A percentile compares a stretch with the other conserved stretches of the same genome.
Conservation (phyloP, 495 filamentous ascomycete genomes). For the Xylaria longipes region DNA sequence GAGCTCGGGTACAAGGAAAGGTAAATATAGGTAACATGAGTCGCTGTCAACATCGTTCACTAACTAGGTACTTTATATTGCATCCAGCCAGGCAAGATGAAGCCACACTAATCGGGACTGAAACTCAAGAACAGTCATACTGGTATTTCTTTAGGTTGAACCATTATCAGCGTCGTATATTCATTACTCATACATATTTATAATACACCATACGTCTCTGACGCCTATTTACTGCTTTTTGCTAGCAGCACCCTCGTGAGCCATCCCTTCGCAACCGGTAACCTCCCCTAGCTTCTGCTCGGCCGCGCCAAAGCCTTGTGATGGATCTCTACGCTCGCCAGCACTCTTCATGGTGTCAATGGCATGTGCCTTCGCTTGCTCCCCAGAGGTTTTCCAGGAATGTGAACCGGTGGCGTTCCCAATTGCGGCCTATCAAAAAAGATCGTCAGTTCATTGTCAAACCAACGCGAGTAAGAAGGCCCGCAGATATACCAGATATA, state of each 20-base stretch:
- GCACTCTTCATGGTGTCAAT: slow-evolving; percentile 50
- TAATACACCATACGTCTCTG: not conserved
- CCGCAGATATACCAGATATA: slow-evolving; percentile 16
- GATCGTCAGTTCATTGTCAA: not conserved
- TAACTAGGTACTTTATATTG: not conserved
- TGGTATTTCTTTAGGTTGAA: not conserved
- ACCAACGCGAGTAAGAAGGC: not conserved
- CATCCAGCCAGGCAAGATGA: not conserved
- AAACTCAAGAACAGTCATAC: not conserved
- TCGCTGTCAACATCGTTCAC: not conserved
- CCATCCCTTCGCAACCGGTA: slow-evolving; percentile 56
- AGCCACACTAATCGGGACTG: not conserved
- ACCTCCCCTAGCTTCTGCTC: slow-evolving; percentile 52
- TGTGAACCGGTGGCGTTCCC: slow-evolving; percentile 51
- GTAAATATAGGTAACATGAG: not conserved
- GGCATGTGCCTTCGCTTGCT: slow-evolving; percentile 54
- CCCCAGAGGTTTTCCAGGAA: slow-evolving; percentile 51
- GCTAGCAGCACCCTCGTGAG: slow-evolving; percentile 51
- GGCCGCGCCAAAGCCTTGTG: slow-evolving; percentile 49
- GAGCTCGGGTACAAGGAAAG: not conserved
- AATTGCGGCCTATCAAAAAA: slow-evolving; percentile 40
- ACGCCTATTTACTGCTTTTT: slow-evolving; percentile 27
- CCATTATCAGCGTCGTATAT: not conserved
- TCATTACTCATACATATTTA: slow-evolving; percentile 2
- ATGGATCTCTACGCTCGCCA: slow-evolving; percentile 47